Evolutionary conservation across 108 stramenopile genomes (phyloP).

Genomic region (Cyclotella baltica): DNA sequence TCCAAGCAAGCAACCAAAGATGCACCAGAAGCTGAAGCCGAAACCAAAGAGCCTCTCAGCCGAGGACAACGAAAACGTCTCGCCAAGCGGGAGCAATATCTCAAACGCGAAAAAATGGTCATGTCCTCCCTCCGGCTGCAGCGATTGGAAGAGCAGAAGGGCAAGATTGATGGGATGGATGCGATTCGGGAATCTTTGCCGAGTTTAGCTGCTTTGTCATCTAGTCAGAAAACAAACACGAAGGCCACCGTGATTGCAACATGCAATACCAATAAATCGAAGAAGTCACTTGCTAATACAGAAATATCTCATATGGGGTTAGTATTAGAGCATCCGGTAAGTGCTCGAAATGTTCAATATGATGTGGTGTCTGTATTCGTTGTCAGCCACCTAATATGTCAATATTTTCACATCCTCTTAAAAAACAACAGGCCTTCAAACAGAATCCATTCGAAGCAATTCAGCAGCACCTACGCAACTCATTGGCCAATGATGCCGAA

Average conservation of each 20-base stretch:
- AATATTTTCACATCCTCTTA: too few species aligned
- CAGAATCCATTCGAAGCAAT: conserved; percentile 82
- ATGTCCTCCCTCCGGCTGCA: conserved; percentile 73
- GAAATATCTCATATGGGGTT: conserved; percentile 76
- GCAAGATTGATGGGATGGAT: conserved; percentile 82
- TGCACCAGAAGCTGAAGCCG: not conserved
- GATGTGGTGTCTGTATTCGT: too few species aligned
- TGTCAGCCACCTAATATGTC: too few species aligned
- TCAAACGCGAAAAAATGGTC: conserved; percentile 80
- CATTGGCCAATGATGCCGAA: conserved; percentile 59
- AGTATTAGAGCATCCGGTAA: conserved; percentile 77
- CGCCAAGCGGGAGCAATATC: conserved; percentile 82
- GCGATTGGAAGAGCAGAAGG: conserved; percentile 73
- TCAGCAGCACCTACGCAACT: conserved; percentile 80
- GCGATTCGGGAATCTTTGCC: conserved; percentile 76
- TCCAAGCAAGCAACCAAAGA: not conserved
- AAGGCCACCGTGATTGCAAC: not conserved
- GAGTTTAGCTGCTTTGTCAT: conserved; percentile 6
- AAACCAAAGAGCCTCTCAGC: conserved; percentile 56
- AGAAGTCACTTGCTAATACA: conserved; percentile 55
- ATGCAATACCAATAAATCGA: conserved; percentile 64
- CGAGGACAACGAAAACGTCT: conserved; percentile 84
- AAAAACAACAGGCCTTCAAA: conserved; percentile 41
- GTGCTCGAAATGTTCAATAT: too few species aligned
- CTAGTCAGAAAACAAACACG: not conserved